A percentile compares a stretch with the other conserved stretches of the same genome.
These are phyloP conservation scores for Camellia granthamiana DNA, from an alignment of 148 eudicot species.

Conservation along the genomic window DNA sequence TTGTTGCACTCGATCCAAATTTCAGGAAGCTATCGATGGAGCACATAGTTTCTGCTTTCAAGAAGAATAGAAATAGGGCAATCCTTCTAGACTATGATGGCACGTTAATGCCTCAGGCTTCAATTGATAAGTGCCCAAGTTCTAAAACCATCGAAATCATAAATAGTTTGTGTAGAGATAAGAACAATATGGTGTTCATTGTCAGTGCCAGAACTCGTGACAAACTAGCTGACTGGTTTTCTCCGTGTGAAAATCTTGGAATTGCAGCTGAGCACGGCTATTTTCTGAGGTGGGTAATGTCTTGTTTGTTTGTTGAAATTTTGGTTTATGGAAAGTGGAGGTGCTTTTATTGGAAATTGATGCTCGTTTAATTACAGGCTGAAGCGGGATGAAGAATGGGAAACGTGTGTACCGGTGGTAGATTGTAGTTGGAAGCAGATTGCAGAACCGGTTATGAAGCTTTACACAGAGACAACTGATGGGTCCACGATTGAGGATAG, in stretches of 20 bases:
- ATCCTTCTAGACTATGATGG: conserved; percentile 57
- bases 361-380: conserved; percentile 18
- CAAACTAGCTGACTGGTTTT: conserved; percentile 44
- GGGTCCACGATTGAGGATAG: conserved; percentile 51
- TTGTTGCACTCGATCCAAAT: conserved; percentile 48
- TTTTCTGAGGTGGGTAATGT: conserved; percentile 31
- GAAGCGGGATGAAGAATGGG: conserved; percentile 40
- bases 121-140: conserved; percentile 45
- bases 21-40: conserved; percentile 51
- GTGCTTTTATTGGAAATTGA: not conserved
- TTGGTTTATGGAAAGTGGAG: too few species aligned
- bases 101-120: conserved; percentile 45
- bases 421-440: conserved; percentile 49
- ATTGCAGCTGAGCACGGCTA: conserved; percentile 58
- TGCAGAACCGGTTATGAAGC: conserved; percentile 50
- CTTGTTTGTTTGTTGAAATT: not conserved
- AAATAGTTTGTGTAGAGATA: conserved; percentile 40
- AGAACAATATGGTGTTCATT: conserved; percentile 42
- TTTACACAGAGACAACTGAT: conserved; percentile 50
- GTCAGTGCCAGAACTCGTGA: conserved; percentile 40
- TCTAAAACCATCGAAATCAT: conserved; percentile 32
- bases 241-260: conserved; percentile 41
- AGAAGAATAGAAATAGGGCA: conserved; percentile 35
- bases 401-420: conserved; percentile 28
- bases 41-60: conserved; percentile 49